A percentile compares a stretch with the other conserved stretches of the same genome.
phyloP scores from a whole-genome alignment of 306 rosid genomes.

The Malus sieversii region DNA sequence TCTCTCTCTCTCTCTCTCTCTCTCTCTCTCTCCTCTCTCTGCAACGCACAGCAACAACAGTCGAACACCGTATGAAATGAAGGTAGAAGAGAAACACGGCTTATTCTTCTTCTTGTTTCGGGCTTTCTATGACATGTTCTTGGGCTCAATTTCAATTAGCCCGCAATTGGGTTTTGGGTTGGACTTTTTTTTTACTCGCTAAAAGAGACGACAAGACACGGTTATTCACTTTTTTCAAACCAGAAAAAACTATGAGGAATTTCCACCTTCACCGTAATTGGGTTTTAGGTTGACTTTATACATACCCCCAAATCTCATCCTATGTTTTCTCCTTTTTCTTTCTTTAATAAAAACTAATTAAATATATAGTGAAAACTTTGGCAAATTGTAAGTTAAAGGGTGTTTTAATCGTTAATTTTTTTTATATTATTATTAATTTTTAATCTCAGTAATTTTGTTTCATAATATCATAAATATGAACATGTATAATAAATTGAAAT shows the following conservation, averaged over 20 bases:
- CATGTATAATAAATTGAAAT: no score
- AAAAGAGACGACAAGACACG: rapidly evolving
- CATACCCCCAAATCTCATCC: no score
- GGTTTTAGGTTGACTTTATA: neutral
- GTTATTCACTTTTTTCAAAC: rapidly evolving
- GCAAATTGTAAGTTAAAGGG: no score
- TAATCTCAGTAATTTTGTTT: no score
- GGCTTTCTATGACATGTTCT: neutral
- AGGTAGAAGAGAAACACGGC: neutral
- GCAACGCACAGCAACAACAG: neutral
- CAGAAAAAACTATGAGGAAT: no score
- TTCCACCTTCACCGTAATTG: neutral
- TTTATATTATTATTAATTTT: no score
- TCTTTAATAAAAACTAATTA: no score
- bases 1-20: neutral
- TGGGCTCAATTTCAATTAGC: neutral
- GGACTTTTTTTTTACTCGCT: no score
- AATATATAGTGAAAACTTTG: neutral
- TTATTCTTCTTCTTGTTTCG: neutral
- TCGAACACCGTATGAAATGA: neutral
- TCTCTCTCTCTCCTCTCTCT: neutral
- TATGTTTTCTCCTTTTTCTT: no score
- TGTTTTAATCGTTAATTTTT: no score
- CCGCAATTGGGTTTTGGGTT: neutral
- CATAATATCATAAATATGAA: no score